A percentile compares a stretch with the other conserved stretches of the same genome.
phyloP scores from a whole-genome alignment of 1,139 yeast species.

The Geotrichum europaeum region DNA sequence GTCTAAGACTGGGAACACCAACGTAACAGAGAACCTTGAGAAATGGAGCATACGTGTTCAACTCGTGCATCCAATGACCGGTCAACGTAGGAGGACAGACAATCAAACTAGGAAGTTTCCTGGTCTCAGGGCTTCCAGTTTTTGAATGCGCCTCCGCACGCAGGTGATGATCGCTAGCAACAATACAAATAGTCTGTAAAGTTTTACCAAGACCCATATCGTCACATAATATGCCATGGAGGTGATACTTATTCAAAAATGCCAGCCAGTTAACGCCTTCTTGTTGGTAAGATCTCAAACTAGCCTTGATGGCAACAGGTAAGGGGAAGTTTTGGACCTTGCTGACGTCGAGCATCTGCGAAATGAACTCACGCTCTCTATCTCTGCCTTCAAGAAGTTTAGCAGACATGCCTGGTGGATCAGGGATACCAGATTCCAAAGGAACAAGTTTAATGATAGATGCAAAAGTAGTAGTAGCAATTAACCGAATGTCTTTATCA shows the following conservation, averaged over 20 bases:
- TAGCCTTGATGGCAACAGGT: slow-evolving; percentile 90
- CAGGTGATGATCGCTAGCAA: slow-evolving; percentile 89
- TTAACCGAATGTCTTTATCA: slow-evolving; percentile 76
- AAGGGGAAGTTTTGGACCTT: slow-evolving; percentile 81
- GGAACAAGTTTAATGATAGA: slow-evolving; percentile 93
- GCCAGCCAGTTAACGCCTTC: slow-evolving; percentile 99
- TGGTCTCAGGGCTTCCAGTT: slow-evolving; percentile 59
- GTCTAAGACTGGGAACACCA: slow-evolving; percentile 80
- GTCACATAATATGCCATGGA: slow-evolving; percentile 96
- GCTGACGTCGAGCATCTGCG: slow-evolving; percentile 98
- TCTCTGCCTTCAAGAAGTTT: slow-evolving; percentile 85
- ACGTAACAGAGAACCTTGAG: slow-evolving; percentile 80
- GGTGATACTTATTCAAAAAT: slow-evolving; percentile 85
- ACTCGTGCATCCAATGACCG: slow-evolving; percentile 98
- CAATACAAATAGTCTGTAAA: slow-evolving; percentile 91
- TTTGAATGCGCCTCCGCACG: slow-evolving; percentile 60
- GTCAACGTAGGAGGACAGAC: slow-evolving; percentile 96
- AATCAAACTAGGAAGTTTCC: slow-evolving; percentile 76
- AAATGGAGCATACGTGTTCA: slow-evolving; percentile 85
- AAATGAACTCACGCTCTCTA: slow-evolving; percentile 87
- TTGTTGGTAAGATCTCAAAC: slow-evolving; percentile 90
- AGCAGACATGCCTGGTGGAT: slow-evolving; percentile 86
- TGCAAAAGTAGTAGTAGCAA: slow-evolving; percentile 96
- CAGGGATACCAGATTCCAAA: slow-evolving; percentile 94
- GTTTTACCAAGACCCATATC: slow-evolving; percentile 99